These are phyloP conservation scores for Diddensiella transvaalensis DNA, from an alignment of 805 yeast species.

Conservation along the genomic window DNA sequence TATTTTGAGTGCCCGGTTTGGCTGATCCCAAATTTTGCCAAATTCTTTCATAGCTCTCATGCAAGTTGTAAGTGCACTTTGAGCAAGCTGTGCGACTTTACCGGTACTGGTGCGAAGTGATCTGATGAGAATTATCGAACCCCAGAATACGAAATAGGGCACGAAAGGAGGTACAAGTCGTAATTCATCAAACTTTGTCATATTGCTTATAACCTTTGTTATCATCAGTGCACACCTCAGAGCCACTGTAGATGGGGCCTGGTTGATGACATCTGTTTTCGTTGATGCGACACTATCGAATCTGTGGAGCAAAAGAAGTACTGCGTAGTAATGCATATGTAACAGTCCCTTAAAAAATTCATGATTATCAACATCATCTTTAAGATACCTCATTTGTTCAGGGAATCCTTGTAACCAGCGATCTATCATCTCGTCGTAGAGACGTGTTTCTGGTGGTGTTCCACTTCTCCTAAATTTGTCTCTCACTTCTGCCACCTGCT, in stretches of 20 bases:
- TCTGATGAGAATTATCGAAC: too few relatives aligned
- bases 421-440: background rate
- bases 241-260: background rate
- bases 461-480: constrained; percentile 35
- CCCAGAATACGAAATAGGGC: background rate
- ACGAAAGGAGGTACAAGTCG: background rate
- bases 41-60: background rate
- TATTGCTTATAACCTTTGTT: background rate
- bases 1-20: background rate
- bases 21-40: background rate
- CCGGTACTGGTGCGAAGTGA: background rate
- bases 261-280: constrained; percentile 15
- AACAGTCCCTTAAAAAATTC: background rate
- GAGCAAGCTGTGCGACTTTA: background rate
- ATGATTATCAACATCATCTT: background rate
- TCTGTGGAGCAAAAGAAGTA: background rate
- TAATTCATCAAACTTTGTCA: background rate
- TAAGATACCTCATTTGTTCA: background rate
- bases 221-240: background rate
- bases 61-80: background rate
- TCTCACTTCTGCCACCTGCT: constrained; percentile 13
- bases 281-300: constrained; percentile 46
- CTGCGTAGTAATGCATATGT: background rate
- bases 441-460: background rate
- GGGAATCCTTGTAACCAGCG: background rate